A percentile compares a stretch with the other conserved stretches of the same genome.
These are phyloP conservation scores for Amanita pseudoporphyria DNA, from an alignment of 768 basidiomycete species.

Conservation along the genomic window DNA sequence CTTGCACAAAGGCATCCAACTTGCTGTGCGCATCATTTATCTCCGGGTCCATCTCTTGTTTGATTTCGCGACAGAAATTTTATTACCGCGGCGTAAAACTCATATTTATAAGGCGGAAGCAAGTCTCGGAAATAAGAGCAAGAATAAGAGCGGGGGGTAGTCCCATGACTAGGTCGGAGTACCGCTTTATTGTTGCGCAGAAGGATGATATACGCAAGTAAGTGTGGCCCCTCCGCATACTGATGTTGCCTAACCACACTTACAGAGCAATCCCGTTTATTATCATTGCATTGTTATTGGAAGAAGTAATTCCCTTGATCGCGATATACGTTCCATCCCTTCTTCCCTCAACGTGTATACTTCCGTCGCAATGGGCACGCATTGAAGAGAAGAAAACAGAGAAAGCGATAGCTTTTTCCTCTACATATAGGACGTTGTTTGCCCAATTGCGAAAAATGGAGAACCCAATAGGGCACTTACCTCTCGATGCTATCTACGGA, in stretches of 20 bases:
- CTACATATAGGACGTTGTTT: slow-evolving; percentile 27
- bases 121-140: slow-evolving; percentile 41
- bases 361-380: slow-evolving; percentile 66
- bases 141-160: slow-evolving; percentile 52
- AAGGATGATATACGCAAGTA: slow-evolving; percentile 65
- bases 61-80: slow-evolving; percentile 53
- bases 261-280: slow-evolving; percentile 71
- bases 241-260: neutral
- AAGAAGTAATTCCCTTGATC: slow-evolving; percentile 77
- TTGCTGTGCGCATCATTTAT: slow-evolving; percentile 26
- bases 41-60: neutral
- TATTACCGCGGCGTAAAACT: slow-evolving; percentile 71
- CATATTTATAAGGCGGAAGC: slow-evolving; percentile 51
- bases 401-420: slow-evolving; percentile 33
- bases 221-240: slow-evolving; percentile 12
- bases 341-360: slow-evolving; percentile 80
- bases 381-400: slow-evolving; percentile 46
- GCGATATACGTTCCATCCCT: slow-evolving; percentile 79
- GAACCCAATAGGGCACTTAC: slow-evolving; percentile 23
- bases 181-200: slow-evolving; percentile 58
- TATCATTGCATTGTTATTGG: slow-evolving; percentile 60
- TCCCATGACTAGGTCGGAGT: slow-evolving; percentile 58
- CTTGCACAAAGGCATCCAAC: slow-evolving; percentile 37
- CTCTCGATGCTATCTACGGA: slow-evolving; percentile 20
- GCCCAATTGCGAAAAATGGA: slow-evolving; percentile 23